Percentiles rank a stretch among this genome's conserved stretches.
Conservation (phyloP, 345 rosid species). For the Physaria fendleri region DNA sequence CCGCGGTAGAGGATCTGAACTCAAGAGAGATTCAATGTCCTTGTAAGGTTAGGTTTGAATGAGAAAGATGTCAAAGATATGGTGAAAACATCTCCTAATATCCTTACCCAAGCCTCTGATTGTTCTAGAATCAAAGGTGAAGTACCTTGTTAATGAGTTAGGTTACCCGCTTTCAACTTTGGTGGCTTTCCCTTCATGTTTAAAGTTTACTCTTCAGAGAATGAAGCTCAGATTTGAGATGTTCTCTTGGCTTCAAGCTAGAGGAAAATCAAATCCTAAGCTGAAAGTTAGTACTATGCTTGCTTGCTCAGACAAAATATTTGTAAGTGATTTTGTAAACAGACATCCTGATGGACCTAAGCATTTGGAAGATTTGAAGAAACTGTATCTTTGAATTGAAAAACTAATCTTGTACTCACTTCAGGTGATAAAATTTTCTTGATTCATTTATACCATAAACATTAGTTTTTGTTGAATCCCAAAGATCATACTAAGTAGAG, state of each 20-base stretch:
- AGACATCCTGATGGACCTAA: conserved; percentile 50
- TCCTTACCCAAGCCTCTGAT: conserved; percentile 43
- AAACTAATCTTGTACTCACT: background rate
- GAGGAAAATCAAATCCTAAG: conserved; percentile 31
- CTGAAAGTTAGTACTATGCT: conserved; percentile 46
- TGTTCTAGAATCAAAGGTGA: conserved; percentile 44
- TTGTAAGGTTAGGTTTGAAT: conserved; percentile 57
- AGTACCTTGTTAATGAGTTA: conserved; percentile 42
- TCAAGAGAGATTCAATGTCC: conserved; percentile 62
- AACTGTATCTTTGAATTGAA: conserved; percentile 5
- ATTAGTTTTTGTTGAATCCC: too few species aligned
- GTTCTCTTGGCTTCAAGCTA: conserved; percentile 61
- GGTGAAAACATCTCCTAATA: conserved; percentile 51
- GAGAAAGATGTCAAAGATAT: conserved; percentile 45
- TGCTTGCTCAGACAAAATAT: conserved; percentile 35
- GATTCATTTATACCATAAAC: too few species aligned
- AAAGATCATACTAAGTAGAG: too few species aligned
- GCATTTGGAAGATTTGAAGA: conserved; percentile 54
- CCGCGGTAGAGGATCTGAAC: conserved; percentile 53
- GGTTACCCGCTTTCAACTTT: conserved; percentile 47
- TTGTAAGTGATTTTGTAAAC: conserved; percentile 35
- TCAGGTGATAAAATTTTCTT: background rate
- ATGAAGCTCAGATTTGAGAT: conserved; percentile 49
- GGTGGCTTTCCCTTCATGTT: conserved; percentile 50
- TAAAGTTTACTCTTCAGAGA: conserved; percentile 40